These are phyloP conservation scores for Trypanosoma congolense DNA, from an alignment of 208 protist genomes.

Conservation along the genomic window DNA sequence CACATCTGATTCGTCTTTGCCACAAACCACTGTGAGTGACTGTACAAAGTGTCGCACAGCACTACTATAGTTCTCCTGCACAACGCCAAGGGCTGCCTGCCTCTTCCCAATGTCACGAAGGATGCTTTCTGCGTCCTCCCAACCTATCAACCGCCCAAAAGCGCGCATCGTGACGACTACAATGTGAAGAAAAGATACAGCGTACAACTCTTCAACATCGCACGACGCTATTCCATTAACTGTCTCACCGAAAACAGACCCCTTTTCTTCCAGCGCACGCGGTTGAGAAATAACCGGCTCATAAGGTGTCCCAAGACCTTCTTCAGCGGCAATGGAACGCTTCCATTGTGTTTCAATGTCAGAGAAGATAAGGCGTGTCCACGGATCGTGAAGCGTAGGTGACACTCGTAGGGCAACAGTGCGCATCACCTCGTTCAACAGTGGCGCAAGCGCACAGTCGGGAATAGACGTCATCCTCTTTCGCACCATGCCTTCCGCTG, in stretches of 20 bases:
- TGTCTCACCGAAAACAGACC: not conserved
- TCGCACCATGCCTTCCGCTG: conserved; percentile 28
- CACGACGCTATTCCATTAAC: conserved; percentile 1
- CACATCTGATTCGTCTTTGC: conserved; percentile 40
- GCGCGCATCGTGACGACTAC: conserved; percentile 61
- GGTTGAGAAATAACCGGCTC: too few species aligned
- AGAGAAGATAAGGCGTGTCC: conserved; percentile 66
- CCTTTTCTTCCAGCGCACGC: conserved; percentile 3
- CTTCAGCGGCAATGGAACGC: too few species aligned
- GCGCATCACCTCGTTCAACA: conserved; percentile 77
- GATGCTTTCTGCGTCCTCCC: conserved; percentile 45
- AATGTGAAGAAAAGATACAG: conserved; percentile 63
- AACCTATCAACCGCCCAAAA: conserved; percentile 31
- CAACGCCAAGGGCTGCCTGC: conserved; percentile 53
- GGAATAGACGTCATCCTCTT: conserved; percentile 40
- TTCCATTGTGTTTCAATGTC: conserved; percentile 34
- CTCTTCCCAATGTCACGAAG: conserved; percentile 46
- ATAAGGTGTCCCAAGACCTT: too few species aligned
- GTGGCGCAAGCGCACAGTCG: conserved; percentile 50
- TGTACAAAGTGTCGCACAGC: conserved; percentile 67
- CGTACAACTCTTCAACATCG: conserved; percentile 60
- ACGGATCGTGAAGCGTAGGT: conserved; percentile 46
- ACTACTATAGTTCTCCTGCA: conserved; percentile 70
- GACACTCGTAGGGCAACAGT: conserved; percentile 64
- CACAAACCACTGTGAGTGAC: conserved; percentile 50